Evolutionary conservation across 2,329 filamentous ascomycete genomes (phyloP), one percentile per base, ranked within the genome.

Genomic region (Aspergillus ibericus): DNA sequence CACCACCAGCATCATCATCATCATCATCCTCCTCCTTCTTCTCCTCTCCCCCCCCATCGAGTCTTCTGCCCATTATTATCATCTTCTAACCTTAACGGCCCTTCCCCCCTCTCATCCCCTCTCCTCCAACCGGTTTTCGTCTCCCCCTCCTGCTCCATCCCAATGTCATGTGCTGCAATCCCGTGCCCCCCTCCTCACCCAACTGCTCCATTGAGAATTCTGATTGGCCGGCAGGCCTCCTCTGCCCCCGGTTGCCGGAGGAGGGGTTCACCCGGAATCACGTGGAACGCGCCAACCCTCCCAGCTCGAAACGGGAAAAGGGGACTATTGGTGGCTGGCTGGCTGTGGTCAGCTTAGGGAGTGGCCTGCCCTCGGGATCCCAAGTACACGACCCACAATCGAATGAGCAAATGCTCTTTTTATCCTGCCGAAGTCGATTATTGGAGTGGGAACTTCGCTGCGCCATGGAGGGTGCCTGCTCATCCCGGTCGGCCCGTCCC

Each of bases 111-210:
- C 40, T 27, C 22, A 15, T 36, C 25, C 13, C 46, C 38, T 46
- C 35, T 29, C 22, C 35, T 56, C 58, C 59, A 61, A 64, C 54
- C 55, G 49, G 56, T 59, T 61, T 60, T 53, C 35, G 59, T 60
- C 58, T 60, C 59, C 58, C 58, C 64, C 64, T 61, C 60, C 58
- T 51, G 54, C 47, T 44, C 48, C 55, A 15, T 60, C 50, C 57
- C 15, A 10, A 64, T 63, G 69, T 77, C 75, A 77, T 70, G 72
- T 76, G 75, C 68, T 64, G 59, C 55, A 59, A 68, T 74, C 74
- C 74, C 74, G 72, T 76, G 74, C 68, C 71, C 63, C 29, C 72
- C 66, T 68, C 69, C 59, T 63, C 61, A 53, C 50, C 63, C 63
- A 63, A 65, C 63, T 38, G 40, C 27, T 27, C 53, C 13, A 12